A percentile compares a stretch with the other conserved stretches of the same genome.
Evolutionary conservation across 1,284 basidiomycete species (phyloP).

Genomic region (Volvariella volvacea): DNA sequence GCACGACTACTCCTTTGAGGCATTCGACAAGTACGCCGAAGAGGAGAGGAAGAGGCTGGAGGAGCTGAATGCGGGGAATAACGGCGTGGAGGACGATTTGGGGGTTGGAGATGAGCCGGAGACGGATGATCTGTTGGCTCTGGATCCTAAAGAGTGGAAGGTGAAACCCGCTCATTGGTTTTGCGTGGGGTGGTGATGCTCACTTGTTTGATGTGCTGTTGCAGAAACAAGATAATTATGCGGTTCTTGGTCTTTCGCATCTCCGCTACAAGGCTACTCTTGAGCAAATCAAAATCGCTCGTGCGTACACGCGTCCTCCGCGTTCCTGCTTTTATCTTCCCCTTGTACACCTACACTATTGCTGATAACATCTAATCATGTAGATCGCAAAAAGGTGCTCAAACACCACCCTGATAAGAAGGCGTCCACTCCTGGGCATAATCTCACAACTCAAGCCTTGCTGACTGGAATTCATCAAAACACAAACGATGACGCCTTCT

Average conservation of each 20-base stretch:
- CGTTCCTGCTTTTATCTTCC: not conserved
- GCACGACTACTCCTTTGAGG: slow-evolving; percentile 74
- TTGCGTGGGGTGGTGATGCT: not conserved
- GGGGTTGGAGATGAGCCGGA: slow-evolving; percentile 94
- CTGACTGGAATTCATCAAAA: slow-evolving; percentile 34
- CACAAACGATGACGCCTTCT: slow-evolving; percentile 94
- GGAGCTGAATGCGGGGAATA: slow-evolving; percentile 45
- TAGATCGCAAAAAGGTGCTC: slow-evolving; percentile 97
- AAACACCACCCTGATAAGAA: slow-evolving; percentile 99
- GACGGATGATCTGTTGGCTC: slow-evolving; percentile 58
- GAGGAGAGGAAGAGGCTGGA: slow-evolving; percentile 38
- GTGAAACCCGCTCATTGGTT: too few relatives aligned
- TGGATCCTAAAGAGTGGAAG: slow-evolving; percentile 99
- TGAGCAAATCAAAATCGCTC: slow-evolving; percentile 95
- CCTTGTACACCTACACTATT: slow-evolving; percentile 6
- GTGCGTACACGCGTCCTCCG: slow-evolving; percentile 42
- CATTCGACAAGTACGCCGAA: slow-evolving; percentile 61
- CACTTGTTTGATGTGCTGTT: not conserved
- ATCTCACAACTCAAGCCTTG: slow-evolving; percentile 40
- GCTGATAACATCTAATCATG: not conserved
- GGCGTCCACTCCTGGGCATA: slow-evolving; percentile 58
- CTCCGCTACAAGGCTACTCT: slow-evolving; percentile 84
- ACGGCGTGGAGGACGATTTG: slow-evolving; percentile 71
- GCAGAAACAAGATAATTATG: slow-evolving; percentile 97
- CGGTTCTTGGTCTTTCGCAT: slow-evolving; percentile 89